These are phyloP conservation scores for Boletus pseudo-olivaceus DNA, from an alignment of 768 basidiomycete species.

Conservation along the genomic window DNA sequence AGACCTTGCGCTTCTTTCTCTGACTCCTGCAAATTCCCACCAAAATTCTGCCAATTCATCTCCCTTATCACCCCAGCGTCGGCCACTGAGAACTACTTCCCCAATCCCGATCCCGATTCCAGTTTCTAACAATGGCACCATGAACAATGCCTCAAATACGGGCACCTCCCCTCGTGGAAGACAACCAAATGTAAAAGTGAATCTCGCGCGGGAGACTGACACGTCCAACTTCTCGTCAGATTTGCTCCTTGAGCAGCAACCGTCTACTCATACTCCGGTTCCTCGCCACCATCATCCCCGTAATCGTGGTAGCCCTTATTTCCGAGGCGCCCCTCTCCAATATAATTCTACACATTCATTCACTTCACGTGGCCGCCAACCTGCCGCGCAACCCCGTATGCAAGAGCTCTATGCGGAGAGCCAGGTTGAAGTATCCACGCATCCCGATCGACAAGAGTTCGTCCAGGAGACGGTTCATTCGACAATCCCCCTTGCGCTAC, in stretches of 20 bases:
- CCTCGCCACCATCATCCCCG: slow-evolving; percentile 29
- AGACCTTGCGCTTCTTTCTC: slow-evolving; percentile 56
- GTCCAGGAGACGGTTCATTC: slow-evolving; percentile 59
- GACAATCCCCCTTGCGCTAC: slow-evolving; percentile 55
- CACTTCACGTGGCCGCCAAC: slow-evolving; percentile 33
- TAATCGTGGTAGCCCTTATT: slow-evolving; percentile 32
- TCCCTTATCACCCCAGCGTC: slow-evolving; percentile 40
- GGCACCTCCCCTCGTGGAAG: slow-evolving; percentile 35
- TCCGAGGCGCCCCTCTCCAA: slow-evolving; percentile 34
- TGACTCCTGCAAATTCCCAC: slow-evolving; percentile 40
- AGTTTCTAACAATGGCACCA: slow-evolving; percentile 35
- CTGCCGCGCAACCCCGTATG: slow-evolving; percentile 37
- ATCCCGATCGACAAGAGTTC: slow-evolving; percentile 37
- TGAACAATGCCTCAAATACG: slow-evolving; percentile 34
- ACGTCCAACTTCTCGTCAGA: slow-evolving; percentile 36
- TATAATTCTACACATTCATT: slow-evolving; percentile 46
- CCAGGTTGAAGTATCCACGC: slow-evolving; percentile 30
- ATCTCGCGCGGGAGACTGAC: slow-evolving; percentile 24
- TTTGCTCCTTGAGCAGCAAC: slow-evolving; percentile 39
- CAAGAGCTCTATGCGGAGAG: slow-evolving; percentile 45
- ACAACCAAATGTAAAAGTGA: slow-evolving; percentile 29
- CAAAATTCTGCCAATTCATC: slow-evolving; percentile 38
- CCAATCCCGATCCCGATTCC: slow-evolving; percentile 49
- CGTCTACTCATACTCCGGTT: slow-evolving; percentile 42
- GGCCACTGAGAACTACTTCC: slow-evolving; percentile 41